phyloP scores from a whole-genome alignment of 306 rosid species.

The Abrus precatorius region DNA sequence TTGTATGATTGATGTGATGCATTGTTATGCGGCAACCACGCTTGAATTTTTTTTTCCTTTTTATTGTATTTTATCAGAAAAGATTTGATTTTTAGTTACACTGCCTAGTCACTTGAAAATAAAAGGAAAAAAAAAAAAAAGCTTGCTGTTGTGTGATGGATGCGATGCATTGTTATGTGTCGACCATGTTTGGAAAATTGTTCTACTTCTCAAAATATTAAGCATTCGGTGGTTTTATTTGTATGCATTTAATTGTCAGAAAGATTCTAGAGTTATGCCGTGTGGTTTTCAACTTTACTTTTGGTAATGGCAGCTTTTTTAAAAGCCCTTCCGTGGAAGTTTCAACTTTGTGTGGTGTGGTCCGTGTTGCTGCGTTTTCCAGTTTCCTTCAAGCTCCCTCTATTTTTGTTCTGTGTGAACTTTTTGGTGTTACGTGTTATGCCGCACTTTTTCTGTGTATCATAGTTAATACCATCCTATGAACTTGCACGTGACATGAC shows the following conservation, averaged over 20 bases:
- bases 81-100: neutral
- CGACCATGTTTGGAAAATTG: conserved; percentile 9
- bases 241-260: conserved; percentile 15
- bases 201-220: conserved; percentile 5
- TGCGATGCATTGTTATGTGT: conserved; percentile 37
- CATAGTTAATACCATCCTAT: conserved; percentile 5
- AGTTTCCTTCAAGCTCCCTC: conserved; percentile 34
- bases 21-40: conserved; percentile 25
- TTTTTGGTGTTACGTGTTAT: conserved; percentile 40
- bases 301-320: conserved; percentile 45
- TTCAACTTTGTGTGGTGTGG: conserved; percentile 33
- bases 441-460: neutral
- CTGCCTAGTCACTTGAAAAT: neutral
- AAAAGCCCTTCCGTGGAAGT: conserved; percentile 42
- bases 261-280: conserved; percentile 34
- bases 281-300: conserved; percentile 54
- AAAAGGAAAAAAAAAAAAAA: neutral
- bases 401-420: conserved; percentile 31
- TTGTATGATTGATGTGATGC: conserved; percentile 31
- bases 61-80: neutral
- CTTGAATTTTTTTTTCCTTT: neutral
- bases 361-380: conserved; percentile 37
- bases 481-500: conserved; percentile 9
- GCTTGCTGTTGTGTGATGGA: neutral
- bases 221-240: neutral